Conservation (phyloP, 1,284 basidiomycete genomes). For the Serendipita sp. region DNA sequence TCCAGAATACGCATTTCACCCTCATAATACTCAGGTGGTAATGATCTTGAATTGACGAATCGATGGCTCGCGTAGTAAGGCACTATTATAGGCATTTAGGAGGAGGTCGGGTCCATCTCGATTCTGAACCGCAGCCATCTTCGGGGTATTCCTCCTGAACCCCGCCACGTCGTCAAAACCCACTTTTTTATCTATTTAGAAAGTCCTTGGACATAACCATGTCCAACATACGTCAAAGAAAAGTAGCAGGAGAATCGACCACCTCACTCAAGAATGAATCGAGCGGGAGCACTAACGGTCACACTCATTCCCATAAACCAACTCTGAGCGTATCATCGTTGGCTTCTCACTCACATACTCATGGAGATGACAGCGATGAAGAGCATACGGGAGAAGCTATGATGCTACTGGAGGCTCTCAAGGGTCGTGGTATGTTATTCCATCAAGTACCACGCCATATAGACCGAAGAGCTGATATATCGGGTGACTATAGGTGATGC, state of each 20-base stretch:
- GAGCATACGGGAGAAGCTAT: conserved; percentile 55
- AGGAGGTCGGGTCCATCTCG: too few relatives aligned
- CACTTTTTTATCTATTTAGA: not conserved
- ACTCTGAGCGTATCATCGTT: conserved; percentile 12
- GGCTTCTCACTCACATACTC: conserved; percentile 32
- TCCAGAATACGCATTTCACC: too few relatives aligned
- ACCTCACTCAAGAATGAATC: not conserved
- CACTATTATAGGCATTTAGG: too few relatives aligned
- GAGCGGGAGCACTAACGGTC: not conserved
- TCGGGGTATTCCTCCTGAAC: not conserved
- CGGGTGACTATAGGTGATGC: conserved; percentile 40
- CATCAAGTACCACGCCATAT: not conserved
- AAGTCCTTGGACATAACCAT: not conserved
- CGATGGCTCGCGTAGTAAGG: too few relatives aligned
- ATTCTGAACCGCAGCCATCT: not conserved
- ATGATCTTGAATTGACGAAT: too few relatives aligned
- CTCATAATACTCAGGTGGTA: too few relatives aligned
- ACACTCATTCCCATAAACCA: not conserved
- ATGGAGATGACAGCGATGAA: conserved; percentile 47
- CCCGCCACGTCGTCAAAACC: not conserved
- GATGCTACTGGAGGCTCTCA: conserved; percentile 54
- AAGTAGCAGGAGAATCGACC: not conserved
- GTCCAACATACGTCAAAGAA: not conserved
- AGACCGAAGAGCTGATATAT: conserved; percentile 9
- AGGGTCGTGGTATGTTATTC: conserved; percentile 42